Conservation (phyloP, 2,329 filamentous ascomycete species). For the Thielaviopsis musarum region DNA sequence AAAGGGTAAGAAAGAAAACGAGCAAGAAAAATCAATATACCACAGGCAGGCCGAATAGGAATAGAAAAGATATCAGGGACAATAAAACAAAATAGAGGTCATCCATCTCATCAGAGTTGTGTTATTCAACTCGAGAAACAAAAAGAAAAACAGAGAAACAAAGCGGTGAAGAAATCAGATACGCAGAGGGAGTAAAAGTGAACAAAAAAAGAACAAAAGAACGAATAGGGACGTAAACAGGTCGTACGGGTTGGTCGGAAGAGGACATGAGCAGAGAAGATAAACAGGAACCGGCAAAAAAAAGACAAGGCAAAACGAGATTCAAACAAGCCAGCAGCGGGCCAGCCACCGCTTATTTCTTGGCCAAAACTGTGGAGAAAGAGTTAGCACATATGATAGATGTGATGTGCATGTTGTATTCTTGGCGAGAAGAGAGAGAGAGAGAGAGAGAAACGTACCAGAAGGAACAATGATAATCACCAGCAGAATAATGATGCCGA, state of each 20-base stretch:
- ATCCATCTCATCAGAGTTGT: background rate
- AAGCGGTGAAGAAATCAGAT: background rate
- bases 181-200: background rate
- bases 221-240: conserved; percentile 1
- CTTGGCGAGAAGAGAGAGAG: background rate
- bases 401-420: background rate
- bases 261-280: background rate
- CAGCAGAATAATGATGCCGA: conserved; percentile 79
- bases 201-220: background rate
- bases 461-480: conserved; percentile 87
- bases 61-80: too few relatives aligned
- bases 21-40: background rate
- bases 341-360: background rate
- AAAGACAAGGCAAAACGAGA: background rate
- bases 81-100: background rate
- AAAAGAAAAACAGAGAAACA: background rate
- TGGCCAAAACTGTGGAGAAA: background rate
- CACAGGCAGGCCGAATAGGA: background rate
- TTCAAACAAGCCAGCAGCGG: background rate
- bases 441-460: conserved; percentile 36
- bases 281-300: background rate
- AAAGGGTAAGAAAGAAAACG: background rate
- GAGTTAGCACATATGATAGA: background rate
- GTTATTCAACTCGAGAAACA: background rate
- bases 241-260: background rate